Conservation (phyloP, 2,329 filamentous ascomycete species). For the Cyclaneusma minus region DNA sequence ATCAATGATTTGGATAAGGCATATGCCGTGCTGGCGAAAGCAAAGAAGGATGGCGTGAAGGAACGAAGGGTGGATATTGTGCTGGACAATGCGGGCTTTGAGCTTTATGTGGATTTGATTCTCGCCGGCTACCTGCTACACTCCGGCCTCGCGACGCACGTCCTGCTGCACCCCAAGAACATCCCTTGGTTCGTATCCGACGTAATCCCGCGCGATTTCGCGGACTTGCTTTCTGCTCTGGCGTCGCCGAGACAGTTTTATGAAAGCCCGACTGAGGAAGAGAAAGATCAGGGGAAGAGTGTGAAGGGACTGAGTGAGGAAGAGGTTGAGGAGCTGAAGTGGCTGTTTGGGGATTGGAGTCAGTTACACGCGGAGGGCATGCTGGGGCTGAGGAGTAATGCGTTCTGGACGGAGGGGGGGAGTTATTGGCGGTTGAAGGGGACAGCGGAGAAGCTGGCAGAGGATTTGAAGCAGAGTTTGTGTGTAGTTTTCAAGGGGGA, state of each 20-base stretch:
- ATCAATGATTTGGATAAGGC: conserved; percentile 68
- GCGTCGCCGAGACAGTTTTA: conserved; percentile 67
- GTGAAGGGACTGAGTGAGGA: conserved; percentile 47
- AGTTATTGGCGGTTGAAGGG: conserved; percentile 78
- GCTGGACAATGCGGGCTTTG: conserved; percentile 93
- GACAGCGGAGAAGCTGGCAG: conserved; percentile 48
- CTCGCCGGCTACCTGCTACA: conserved; percentile 81
- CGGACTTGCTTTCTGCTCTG: conserved; percentile 66
- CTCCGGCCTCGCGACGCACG: conserved; percentile 66
- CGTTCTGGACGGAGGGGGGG: conserved; percentile 80
- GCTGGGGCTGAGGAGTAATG: conserved; percentile 66
- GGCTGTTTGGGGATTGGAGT: conserved; percentile 73
- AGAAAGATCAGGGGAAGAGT: conserved; percentile 36
- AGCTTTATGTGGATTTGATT: conserved; percentile 89
- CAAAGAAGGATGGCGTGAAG: conserved; percentile 43
- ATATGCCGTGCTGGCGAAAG: conserved; percentile 52
- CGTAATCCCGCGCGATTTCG: conserved; percentile 75
- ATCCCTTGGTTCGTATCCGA: conserved; percentile 99
- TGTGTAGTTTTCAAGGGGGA: conserved; percentile 96
- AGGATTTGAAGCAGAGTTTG: conserved; percentile 70
- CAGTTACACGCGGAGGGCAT: conserved; percentile 68
- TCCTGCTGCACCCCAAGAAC: conserved; percentile 84
- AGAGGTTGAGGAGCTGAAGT: conserved; percentile 52
- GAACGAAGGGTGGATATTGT: conserved; percentile 83
- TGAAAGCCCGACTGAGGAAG: conserved; percentile 55